These are phyloP conservation scores for Waltergamsia citrina DNA, from an alignment of 2,329 filamentous ascomycete species.

Conservation along the genomic window DNA sequence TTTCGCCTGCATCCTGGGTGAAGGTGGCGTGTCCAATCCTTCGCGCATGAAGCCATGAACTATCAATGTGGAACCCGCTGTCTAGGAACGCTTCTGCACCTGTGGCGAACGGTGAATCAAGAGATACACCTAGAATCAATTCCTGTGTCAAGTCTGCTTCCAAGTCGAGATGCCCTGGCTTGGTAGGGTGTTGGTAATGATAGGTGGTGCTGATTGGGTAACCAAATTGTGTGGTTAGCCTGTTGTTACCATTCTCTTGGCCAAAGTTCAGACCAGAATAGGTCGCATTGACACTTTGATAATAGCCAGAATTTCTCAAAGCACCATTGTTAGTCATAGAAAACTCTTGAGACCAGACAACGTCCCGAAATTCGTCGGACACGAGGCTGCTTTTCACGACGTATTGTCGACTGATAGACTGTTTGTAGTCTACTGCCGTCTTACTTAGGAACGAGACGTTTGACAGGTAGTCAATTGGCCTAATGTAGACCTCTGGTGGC, in stretches of 20 bases:
- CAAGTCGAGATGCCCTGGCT: neutral
- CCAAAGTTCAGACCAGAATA: neutral
- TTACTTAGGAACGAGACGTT: constrained; percentile 22
- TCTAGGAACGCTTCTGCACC: neutral
- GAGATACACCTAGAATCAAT: neutral
- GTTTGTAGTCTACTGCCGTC: constrained; percentile 19
- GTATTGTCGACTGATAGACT: constrained; percentile 40
- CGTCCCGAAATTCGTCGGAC: no score
- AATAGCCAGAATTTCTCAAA: neutral
- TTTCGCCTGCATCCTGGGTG: neutral
- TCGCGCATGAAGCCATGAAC: no score
- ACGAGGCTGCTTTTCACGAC: neutral
- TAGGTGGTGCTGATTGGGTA: neutral
- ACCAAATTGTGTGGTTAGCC: neutral
- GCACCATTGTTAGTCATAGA: neutral
- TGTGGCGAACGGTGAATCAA: neutral
- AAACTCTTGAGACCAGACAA: neutral
- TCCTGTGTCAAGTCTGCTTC: neutral
- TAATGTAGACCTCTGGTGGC: constrained; percentile 18
- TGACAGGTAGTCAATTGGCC: constrained; percentile 37
- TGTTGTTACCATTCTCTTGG: neutral
- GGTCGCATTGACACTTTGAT: neutral
- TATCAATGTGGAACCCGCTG: neutral
- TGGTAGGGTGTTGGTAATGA: neutral
- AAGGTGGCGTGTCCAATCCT: neutral